phyloP scores from a whole-genome alignment of 495 filamentous ascomycete genomes.

The Daldinia grandis region DNA sequence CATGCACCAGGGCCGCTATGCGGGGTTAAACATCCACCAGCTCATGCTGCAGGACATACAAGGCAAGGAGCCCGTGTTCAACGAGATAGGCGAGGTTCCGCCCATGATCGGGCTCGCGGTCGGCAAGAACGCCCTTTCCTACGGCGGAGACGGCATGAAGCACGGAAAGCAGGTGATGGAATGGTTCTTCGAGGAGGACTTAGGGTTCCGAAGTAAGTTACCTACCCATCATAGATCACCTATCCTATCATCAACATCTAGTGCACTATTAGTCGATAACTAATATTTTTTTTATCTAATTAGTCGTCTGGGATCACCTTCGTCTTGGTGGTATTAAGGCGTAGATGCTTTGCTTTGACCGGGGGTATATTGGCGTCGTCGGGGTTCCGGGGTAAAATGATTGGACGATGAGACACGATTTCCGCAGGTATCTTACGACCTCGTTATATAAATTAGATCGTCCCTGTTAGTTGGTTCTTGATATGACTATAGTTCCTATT shows the following conservation, averaged over 20 bases:
- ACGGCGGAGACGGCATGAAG: constrained; percentile 60
- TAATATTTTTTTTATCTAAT: background rate
- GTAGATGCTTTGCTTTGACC: constrained; percentile 10
- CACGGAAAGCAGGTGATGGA: constrained; percentile 66
- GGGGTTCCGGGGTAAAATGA: background rate
- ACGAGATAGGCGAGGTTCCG: constrained; percentile 60
- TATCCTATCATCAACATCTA: no score
- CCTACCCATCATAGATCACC: no score
- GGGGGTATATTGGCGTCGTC: constrained; percentile 22
- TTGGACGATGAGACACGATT: background rate
- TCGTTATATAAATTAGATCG: background rate
- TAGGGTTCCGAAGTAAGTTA: constrained; percentile 66
- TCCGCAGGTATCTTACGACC: background rate
- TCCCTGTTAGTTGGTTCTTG: background rate
- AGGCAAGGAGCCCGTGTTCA: constrained; percentile 52
- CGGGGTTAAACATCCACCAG: constrained; percentile 68
- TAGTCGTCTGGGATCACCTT: constrained; percentile 67
- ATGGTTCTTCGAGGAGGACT: constrained; percentile 70
- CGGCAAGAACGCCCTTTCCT: constrained; percentile 70
- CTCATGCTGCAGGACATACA: constrained; percentile 56
- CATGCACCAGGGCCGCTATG: constrained; percentile 70
- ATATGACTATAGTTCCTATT: background rate
- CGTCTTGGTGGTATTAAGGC: constrained; percentile 51
- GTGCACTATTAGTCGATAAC: no score
- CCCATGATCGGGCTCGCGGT: constrained; percentile 73